Base-by-base conservation (phyloP, 1,284 basidiomycete genomes). In the Pseudozyma sp. region DNA sequence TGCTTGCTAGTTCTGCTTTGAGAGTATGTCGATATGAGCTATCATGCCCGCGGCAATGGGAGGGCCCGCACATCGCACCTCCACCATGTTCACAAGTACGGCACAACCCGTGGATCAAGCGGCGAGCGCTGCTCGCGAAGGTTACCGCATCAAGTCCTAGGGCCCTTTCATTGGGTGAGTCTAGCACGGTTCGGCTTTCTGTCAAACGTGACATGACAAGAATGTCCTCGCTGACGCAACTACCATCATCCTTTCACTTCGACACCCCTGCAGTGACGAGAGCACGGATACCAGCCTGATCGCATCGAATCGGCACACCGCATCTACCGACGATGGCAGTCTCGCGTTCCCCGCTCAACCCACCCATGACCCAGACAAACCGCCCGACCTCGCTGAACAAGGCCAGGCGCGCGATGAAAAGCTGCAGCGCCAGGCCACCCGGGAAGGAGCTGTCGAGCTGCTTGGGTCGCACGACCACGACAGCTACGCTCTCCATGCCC, bases 151-250 rank as follows among this genome's bases (percentile, higher is more conserved):
- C 42, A 44, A 39, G 34, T 10, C 6, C 24, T 24, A 24, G 67
- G 53, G 56, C 53, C 67, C 67, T 64, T 64, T 64, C 57, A 59
- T 69, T 64, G 55, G 49, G 67, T 68, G 39, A 68, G 67, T 68
- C 17, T 0, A n/a, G 24, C 11, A 33, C n/a, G 19, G 16, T n/a
- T 42, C 40, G 7, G 19, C 13, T 31, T 19, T n/a, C 19, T 14
- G 30, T 47, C 44, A 13, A 16, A 34, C n/a, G 17, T 5, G 19
- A 14, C 4, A 30, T 31, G 11, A 4, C 3, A 16, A 4, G 14
- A 46, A 30, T 11, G 37, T 16, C 13, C 8, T 40, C 35, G 29
- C 55, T 66, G 46, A 66, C 17, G 0, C 4, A 3, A 40, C 17
- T 33, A 6, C 17, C 30, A 34, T 16, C 19, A 6, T 13, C n/a